A percentile compares a stretch with the other conserved stretches of the same genome.
Conservation (phyloP, 352 stramenopile genomes). For the Aphanomyces invadans region DNA sequence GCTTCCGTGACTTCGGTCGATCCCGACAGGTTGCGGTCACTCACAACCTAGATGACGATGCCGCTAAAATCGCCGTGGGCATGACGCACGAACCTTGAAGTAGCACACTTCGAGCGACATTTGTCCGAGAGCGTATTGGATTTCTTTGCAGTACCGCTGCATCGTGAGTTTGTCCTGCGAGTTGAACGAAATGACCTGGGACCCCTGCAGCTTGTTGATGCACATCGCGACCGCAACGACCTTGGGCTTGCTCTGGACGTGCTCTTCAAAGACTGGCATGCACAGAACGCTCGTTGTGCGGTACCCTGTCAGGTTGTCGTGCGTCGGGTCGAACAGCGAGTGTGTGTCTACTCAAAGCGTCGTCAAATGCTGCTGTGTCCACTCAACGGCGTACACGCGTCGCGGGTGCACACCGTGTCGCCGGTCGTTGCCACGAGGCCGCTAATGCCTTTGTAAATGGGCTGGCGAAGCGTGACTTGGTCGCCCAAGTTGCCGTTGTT, state of each 20-base stretch:
- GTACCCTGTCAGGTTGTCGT: constrained; percentile 67
- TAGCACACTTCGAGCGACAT: constrained; percentile 61
- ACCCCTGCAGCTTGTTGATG: constrained; percentile 77
- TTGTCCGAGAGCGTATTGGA: constrained; percentile 52
- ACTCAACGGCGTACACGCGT: constrained; percentile 32
- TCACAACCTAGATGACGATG: constrained; percentile 17
- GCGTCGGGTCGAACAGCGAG: constrained; percentile 43
- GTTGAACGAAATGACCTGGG: constrained; percentile 43
- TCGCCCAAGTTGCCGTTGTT: constrained; percentile 33
- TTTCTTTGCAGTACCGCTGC: constrained; percentile 51
- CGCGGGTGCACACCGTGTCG: constrained; percentile 39
- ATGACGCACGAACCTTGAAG: constrained; percentile 53
- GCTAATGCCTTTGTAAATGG: constrained; percentile 55
- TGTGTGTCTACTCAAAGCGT: constrained; percentile 32
- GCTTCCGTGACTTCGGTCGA: constrained; percentile 36
- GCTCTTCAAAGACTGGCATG: constrained; percentile 60
- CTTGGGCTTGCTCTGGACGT: constrained; percentile 46
- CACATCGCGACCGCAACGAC: constrained; percentile 66
- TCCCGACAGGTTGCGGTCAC: constrained; percentile 8
- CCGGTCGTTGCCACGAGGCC: constrained; percentile 45
- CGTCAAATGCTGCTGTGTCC: too few species aligned
- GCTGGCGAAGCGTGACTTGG: constrained; percentile 40
- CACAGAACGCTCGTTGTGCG: constrained; percentile 53
- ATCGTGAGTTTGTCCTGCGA: constrained; percentile 38
- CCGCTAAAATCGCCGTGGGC: constrained; percentile 27